A percentile compares a stretch with the other conserved stretches of the same genome.
These are phyloP conservation scores for Eleusine indica DNA, from an alignment of 176 grass and related monocot genomes.

Conservation along the genomic window DNA sequence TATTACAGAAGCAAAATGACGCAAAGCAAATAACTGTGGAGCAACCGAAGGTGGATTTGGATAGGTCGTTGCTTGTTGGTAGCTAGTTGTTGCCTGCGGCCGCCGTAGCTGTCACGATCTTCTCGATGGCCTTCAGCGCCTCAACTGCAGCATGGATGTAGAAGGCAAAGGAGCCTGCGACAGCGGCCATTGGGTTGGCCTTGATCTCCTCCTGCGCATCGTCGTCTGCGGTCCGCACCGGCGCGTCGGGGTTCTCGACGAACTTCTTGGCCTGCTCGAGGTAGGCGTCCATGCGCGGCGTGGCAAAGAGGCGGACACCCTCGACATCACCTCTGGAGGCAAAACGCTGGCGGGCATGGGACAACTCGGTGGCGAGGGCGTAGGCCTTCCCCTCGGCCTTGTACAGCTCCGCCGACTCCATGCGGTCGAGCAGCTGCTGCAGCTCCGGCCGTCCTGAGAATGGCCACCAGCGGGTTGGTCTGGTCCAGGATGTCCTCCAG, in stretches of 20 bases:
- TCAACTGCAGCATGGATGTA: constrained; percentile 13
- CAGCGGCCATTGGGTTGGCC: constrained; percentile 18
- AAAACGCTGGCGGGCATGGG: constrained; percentile 29
- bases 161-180: neutral
- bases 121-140: constrained; percentile 34
- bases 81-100: neutral
- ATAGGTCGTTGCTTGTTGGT: neutral
- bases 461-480: neutral
- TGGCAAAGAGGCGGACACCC: constrained; percentile 14
- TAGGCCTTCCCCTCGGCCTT: neutral
- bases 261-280: constrained; percentile 21
- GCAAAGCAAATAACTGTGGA: neutral
- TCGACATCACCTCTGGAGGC: constrained; percentile 22
- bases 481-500: constrained; percentile 30
- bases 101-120: neutral
- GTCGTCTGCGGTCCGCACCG: neutral
- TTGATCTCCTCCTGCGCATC: constrained; percentile 2
- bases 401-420: constrained; percentile 23
- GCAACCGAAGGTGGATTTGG: neutral
- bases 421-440: neutral
- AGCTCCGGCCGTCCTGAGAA: constrained; percentile 22
- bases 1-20: neutral
- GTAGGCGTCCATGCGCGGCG: constrained; percentile 37
- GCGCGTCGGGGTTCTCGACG: neutral
- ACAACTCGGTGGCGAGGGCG: constrained; percentile 19